These are phyloP conservation scores for Solanum hybrid DNA, from an alignment of 305 asterid genomes.

Conservation along the genomic window DNA sequence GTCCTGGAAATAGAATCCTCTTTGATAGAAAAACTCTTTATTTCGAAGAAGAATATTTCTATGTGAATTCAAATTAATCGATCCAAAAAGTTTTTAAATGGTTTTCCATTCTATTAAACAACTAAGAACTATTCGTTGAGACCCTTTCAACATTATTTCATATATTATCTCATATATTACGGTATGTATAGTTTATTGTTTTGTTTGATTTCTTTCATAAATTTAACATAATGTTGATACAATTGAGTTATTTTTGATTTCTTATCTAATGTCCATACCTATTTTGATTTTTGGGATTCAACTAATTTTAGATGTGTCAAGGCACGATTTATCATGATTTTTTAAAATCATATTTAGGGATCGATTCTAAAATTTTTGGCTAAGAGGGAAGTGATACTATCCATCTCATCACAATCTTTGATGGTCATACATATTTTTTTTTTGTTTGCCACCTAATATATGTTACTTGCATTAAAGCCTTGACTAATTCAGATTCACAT, in stretches of 20 bases:
- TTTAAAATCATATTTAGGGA: no score
- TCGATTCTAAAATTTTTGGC: neutral
- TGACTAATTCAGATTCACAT: neutral
- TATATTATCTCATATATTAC: neutral
- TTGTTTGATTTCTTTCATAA: neutral
- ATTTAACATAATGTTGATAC: neutral
- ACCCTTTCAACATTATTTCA: neutral
- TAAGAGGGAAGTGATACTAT: neutral
- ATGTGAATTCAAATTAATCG: neutral
- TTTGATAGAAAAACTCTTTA: neutral
- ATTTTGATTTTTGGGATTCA: neutral
- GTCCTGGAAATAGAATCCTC: neutral
- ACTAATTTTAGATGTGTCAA: neutral
- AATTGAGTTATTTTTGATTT: neutral
- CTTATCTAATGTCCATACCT: neutral
- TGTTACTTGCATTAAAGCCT: rapidly evolving
- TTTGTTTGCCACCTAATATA: neutral
- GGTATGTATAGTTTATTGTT: neutral
- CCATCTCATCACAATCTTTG: neutral
- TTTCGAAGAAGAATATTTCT: rapidly evolving
- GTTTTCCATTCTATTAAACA: neutral
- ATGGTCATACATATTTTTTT: neutral
- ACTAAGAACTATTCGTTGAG: neutral
- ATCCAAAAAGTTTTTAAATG: neutral
- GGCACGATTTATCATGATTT: neutral